Conservation (phyloP, 139 green algal genomes). For the Spirogloea muscicola region DNA sequence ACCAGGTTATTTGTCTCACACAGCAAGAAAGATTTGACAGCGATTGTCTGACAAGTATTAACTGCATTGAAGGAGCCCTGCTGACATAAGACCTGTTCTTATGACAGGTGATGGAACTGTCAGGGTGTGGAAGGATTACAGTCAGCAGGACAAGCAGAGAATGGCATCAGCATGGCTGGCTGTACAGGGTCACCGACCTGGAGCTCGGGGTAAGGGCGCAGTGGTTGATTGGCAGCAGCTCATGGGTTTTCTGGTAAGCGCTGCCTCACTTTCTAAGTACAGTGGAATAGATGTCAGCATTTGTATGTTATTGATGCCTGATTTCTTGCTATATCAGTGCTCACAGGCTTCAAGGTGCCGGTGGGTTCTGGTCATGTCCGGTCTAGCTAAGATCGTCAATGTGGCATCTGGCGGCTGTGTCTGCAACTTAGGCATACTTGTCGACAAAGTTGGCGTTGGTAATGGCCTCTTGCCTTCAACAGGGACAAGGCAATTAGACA, state of each 20-base stretch:
- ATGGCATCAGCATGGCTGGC: constrained; percentile 22
- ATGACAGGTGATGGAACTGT: constrained; percentile 28
- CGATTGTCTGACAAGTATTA: not conserved
- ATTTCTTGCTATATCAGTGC: too few relatives aligned
- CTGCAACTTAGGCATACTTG: too few relatives aligned
- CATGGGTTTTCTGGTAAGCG: constrained; percentile 32
- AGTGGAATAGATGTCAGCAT: too few relatives aligned
- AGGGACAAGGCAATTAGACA: too few relatives aligned
- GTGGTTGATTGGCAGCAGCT: constrained; percentile 42
- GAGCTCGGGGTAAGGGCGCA: not conserved
- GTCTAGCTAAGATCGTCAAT: too few relatives aligned
- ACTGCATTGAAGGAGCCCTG: not conserved
- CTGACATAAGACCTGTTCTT: not conserved
- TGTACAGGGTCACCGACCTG: constrained; percentile 8
- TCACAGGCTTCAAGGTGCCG: too few relatives aligned
- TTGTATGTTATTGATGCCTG: too few relatives aligned
- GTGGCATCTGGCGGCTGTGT: too few relatives aligned
- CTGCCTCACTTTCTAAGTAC: not conserved
- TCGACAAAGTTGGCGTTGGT: too few relatives aligned
- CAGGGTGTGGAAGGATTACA: constrained; percentile 24
- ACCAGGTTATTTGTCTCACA: too few relatives aligned
- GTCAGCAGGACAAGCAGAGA: constrained; percentile 13
- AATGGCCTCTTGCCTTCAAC: too few relatives aligned
- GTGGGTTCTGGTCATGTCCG: too few relatives aligned
- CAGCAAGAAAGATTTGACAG: not conserved